Evolutionary conservation across 345 rosid species (phyloP), one percentile per base, ranked within the genome.

Genomic region (Theobroma cacao): DNA sequence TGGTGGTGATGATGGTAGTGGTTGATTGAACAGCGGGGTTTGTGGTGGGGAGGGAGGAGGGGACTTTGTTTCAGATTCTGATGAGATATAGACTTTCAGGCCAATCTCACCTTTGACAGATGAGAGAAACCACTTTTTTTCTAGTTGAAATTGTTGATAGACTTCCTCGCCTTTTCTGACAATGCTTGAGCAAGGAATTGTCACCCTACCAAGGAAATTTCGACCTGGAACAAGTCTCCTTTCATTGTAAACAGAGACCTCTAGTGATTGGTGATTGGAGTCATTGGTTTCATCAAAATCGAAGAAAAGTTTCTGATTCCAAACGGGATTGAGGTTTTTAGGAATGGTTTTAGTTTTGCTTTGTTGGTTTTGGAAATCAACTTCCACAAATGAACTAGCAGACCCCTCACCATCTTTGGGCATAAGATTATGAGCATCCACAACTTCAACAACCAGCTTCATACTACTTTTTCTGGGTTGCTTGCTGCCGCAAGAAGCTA

Each of bases 91-190:
- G 71, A 86, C 33, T 59, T 78, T 81, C 34, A 87, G 86, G 70
- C 91, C 94, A 80, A 89, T 84, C 81, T 90, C 89, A 79, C 92
- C 92, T 79, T 87, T 85, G 61, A 82, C 86, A 76, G 87, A 52
- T 52, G 85, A 83, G 50, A 86, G 78, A 68, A 86, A 80, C 80
- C 82, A 82, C 60, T 82, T 88, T 78, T 74, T 87, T 84, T 85
- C 87, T 72, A 87, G 79, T 1, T 75, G 58, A 75, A 85, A 84
- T 48, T 83, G 82, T 45, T 89, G 88, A 73, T 84, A 85, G 59
- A 88, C 92, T 81, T 87, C 90, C 53, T 87, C 88, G 15, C 85
- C 90, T 79, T 86, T 72, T 82, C 79, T 74, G 80, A 85, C 89
- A 71, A 84, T 47, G 79, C 82, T 85, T 6, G 86, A 85, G 68